Percentiles rank a stretch among this genome's conserved stretches.
These are phyloP conservation scores for Mycena citricolor DNA, from an alignment of 1,284 basidiomycete species.

Conservation along the genomic window DNA sequence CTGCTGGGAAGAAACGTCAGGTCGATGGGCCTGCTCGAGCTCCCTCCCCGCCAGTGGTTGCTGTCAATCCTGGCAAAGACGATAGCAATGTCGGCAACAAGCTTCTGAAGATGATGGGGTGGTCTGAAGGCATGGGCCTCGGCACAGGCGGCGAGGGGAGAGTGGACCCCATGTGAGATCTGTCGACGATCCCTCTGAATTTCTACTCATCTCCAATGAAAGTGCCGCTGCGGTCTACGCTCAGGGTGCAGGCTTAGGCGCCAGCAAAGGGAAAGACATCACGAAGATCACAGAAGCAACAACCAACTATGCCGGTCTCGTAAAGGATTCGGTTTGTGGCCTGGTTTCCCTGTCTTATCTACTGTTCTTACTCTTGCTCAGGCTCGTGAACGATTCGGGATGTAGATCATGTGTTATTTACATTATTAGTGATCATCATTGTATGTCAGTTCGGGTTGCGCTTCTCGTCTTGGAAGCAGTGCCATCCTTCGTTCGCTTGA, in stretches of 20 bases:
- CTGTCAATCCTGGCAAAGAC: conserved; percentile 71
- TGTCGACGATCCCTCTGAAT: conserved; percentile 13
- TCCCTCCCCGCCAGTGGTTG: conserved; percentile 59
- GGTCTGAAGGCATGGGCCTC: conserved; percentile 86
- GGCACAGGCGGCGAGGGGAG: conserved; percentile 80
- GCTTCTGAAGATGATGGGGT: conserved; percentile 93
- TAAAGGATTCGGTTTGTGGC: conserved; percentile 62
- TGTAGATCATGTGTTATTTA: conserved; percentile 11
- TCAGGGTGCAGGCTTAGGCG: conserved; percentile 83
- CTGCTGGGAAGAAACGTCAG: conserved; percentile 46
- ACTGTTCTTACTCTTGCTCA: neutral
- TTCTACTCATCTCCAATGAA: conserved; percentile 1
- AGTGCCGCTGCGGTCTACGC: conserved; percentile 84
- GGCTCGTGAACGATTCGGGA: conserved; percentile 20
- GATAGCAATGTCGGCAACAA: conserved; percentile 86
- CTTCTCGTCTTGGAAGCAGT: no score
- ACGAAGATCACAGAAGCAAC: conserved; percentile 73
- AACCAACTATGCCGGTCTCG: conserved; percentile 72
- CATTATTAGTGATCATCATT: no score
- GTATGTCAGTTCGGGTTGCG: no score
- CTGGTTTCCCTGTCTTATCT: neutral
- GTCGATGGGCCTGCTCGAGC: conserved; percentile 65
- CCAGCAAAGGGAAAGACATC: conserved; percentile 83
- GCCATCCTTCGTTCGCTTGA: no score
- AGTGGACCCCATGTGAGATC: conserved; percentile 77